Evolutionary conservation across 176 grass and related monocot species (phyloP).

Genomic region (Aegilops tauschii): DNA sequence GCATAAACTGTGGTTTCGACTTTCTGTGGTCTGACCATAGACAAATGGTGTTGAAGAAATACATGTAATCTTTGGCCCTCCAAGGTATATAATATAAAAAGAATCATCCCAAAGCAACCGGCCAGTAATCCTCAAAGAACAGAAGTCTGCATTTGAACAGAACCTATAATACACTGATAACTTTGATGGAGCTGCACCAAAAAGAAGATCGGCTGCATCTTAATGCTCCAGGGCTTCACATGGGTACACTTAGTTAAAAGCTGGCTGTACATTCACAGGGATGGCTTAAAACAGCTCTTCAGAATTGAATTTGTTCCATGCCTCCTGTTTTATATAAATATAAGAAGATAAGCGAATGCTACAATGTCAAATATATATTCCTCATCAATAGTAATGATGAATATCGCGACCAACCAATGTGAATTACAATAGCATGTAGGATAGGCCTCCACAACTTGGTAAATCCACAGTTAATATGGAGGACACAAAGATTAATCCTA

Average conservation of each 20-base stretch:
- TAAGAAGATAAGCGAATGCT: not conserved
- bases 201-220: not conserved
- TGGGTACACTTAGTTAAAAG: slow-evolving; percentile 26
- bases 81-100: slow-evolving; percentile 7
- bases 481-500: not conserved
- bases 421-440: not conserved
- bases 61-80: slow-evolving; percentile 1
- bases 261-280: slow-evolving; percentile 17
- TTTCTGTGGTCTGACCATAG: slow-evolving; percentile 31
- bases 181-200: not conserved
- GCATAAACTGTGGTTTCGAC: not conserved
- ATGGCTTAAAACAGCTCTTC: slow-evolving; percentile 60
- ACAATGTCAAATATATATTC: not conserved
- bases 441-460: not conserved
- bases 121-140: not conserved
- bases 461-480: not conserved
- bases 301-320: slow-evolving; percentile 69
- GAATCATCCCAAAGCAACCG: not conserved
- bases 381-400: not conserved
- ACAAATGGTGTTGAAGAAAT: not conserved
- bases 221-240: not conserved
- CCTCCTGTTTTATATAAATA: slow-evolving; percentile 43
- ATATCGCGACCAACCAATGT: not conserved
- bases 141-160: not conserved
- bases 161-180: not conserved